These are phyloP conservation scores for Candida nemodendra DNA, from an alignment of 805 yeast species.

Conservation along the genomic window DNA sequence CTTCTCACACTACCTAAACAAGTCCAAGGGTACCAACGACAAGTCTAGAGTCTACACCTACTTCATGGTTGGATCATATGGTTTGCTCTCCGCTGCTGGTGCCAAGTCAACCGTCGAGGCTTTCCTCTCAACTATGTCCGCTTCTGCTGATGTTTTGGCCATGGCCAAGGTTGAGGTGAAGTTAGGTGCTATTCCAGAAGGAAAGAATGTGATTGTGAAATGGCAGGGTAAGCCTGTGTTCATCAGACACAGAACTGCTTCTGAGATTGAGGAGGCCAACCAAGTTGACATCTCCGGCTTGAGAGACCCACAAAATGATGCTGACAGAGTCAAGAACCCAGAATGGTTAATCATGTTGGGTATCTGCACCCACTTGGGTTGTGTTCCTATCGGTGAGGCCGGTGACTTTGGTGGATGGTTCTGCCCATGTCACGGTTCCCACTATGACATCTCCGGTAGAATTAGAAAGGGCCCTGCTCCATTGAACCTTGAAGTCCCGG, in stretches of 20 bases:
- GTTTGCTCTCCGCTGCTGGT: slow-evolving; percentile 86
- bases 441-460: slow-evolving; percentile 99
- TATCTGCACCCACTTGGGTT: slow-evolving; percentile 99
- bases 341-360: slow-evolving; percentile 99
- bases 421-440: slow-evolving; percentile 99
- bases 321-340: slow-evolving; percentile 93
- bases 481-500: slow-evolving; percentile 94
- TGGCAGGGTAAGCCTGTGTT: slow-evolving; percentile 99
- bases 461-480: slow-evolving; percentile 99
- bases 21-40: slow-evolving; percentile 61
- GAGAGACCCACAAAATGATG: slow-evolving; percentile 93
- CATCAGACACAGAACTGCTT: slow-evolving; percentile 95
- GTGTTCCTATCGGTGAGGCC: slow-evolving; percentile 99
- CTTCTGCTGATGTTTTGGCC: slow-evolving; percentile 98
- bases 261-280: slow-evolving; percentile 94
- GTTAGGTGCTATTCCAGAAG: slow-evolving; percentile 89
- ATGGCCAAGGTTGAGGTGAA: slow-evolving; percentile 99
- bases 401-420: slow-evolving; percentile 99
- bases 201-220: slow-evolving; percentile 96
- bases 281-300: slow-evolving; percentile 68
- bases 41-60: slow-evolving; percentile 84
- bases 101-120: slow-evolving; percentile 95
- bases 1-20: slow-evolving; percentile 76
- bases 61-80: slow-evolving; percentile 97
- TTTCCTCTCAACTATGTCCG: slow-evolving; percentile 90